Conservation (phyloP, 352 stramenopile genomes). For the Plasmopara halstedii region DNA sequence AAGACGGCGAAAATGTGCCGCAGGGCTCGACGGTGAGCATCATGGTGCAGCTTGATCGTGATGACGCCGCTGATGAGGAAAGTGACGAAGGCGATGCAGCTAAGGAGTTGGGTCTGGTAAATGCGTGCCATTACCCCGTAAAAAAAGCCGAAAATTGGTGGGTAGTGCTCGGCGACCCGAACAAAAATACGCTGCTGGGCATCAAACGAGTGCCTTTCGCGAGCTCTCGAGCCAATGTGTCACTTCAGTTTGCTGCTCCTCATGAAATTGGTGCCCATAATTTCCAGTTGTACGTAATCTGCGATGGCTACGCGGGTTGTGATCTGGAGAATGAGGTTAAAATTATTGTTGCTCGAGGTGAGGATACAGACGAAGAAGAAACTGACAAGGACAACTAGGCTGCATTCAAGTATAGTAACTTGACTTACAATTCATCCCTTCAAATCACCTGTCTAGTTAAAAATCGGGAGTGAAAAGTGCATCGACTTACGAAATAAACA, state of each 20-base stretch:
- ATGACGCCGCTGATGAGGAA: conserved; percentile 91
- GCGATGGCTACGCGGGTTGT: conserved; percentile 97
- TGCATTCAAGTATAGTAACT: neutral
- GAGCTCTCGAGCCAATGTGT: conserved; percentile 62
- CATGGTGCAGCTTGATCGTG: conserved; percentile 84
- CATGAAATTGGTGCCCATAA: conserved; percentile 91
- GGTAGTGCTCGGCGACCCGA: conserved; percentile 95
- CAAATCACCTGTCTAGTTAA: conserved; percentile 9
- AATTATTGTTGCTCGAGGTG: conserved; percentile 50
- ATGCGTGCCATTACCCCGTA: conserved; percentile 65
- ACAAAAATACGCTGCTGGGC: conserved; percentile 93
- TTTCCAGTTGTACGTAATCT: conserved; percentile 98
- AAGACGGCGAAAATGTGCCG: conserved; percentile 86
- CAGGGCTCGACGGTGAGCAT: conserved; percentile 88
- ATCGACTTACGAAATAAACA: conserved; percentile 4
- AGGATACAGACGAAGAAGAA: conserved; percentile 44
- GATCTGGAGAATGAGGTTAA: conserved; percentile 95
- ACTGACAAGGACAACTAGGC: conserved; percentile 9
- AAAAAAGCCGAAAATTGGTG: conserved; percentile 98
- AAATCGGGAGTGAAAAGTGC: conserved; percentile 1
- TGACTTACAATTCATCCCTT: conserved; percentile 19
- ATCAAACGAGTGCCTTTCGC: conserved; percentile 96
- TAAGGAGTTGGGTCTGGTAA: conserved; percentile 55
- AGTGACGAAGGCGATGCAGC: conserved; percentile 52
- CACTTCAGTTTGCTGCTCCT: conserved; percentile 95